Base-by-base conservation (phyloP, 2,329 filamentous ascomycete species). In the Penicillium occitanis region DNA sequence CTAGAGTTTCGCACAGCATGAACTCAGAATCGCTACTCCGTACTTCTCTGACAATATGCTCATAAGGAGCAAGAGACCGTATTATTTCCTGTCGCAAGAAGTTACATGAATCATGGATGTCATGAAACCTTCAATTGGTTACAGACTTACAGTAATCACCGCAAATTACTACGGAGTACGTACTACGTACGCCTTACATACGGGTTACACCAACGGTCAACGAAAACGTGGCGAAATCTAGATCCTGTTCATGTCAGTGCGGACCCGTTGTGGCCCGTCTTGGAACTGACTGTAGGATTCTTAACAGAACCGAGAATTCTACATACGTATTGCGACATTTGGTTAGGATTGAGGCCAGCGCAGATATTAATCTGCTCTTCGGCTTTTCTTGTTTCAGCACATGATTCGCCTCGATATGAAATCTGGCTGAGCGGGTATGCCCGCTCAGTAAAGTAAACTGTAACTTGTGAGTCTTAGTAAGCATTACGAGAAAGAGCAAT, bases 161-260 rank as follows among this genome's bases (percentile, higher is more conserved):
- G 50, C 48, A 30, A 51, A 30, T 51, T 51, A 4, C 25, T 1
- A 8, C 42, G 42, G 17, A 19, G 42, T 46, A 46, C n/a, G 5
- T n/a, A 8, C 7, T 46, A 17, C 42, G 5, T 19, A n/a, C 48
- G 25, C 14, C 13, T 51, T 33, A 53, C 50, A 33, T 53, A 53
- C 50, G 30, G 28, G 50, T n/a, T 33, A 53, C 50, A 53, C 51
- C 53, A 57, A 37, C 53, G 33, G 53, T 22, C 53, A 40, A 53
- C 50, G 33, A 22, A 57, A 57, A 57, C 53, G 53, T 57, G 53
- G 53, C 53, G n/a, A 57, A 37, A 57, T 57, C 53, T 37, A 57
- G 53, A 57, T 57, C 33, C 4, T 40, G 8, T 55, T 30, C 2
- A 11, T 37, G 51, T 53, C 28, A 14, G 28, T 11, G 25, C 30